Evolutionary conservation across 805 yeast species (phyloP).

Genomic region (Pichia occidentalis): DNA sequence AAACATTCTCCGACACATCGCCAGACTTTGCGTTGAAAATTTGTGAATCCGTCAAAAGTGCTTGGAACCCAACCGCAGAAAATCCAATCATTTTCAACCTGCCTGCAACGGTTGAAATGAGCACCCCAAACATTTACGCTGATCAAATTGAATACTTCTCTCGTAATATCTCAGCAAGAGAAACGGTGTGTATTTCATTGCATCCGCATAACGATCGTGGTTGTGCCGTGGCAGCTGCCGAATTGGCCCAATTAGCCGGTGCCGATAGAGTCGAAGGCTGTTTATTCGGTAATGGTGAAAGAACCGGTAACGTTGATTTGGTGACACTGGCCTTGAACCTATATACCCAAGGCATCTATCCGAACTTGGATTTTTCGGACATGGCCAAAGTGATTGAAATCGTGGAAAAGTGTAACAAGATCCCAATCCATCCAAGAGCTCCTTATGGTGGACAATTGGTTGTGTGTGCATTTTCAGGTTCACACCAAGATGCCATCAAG

Average conservation of each 20-base stretch:
- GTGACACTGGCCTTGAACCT: slow-evolving; percentile 72
- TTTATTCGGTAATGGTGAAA: slow-evolving; percentile 79
- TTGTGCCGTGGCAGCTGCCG: slow-evolving; percentile 85
- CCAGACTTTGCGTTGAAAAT: slow-evolving; percentile 56
- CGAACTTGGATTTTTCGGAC: slow-evolving; percentile 66
- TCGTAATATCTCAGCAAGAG: slow-evolving; percentile 55
- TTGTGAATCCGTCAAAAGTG: slow-evolving; percentile 68
- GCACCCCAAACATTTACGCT: slow-evolving; percentile 77
- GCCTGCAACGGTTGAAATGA: slow-evolving; percentile 81
- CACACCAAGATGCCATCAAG: slow-evolving; percentile 87
- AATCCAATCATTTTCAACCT: slow-evolving; percentile 71
- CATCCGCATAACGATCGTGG: slow-evolving; percentile 86
- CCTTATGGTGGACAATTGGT: slow-evolving; percentile 81
- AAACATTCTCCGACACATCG: slow-evolving; percentile 66
- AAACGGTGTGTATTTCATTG: slow-evolving; percentile 64
- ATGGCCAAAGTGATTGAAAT: slow-evolving; percentile 59
- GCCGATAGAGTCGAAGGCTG: slow-evolving; percentile 89
- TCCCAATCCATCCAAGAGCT: slow-evolving; percentile 71
- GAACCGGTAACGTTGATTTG: slow-evolving; percentile 81
- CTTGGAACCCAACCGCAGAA: slow-evolving; percentile 64
- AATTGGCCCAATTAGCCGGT: slow-evolving; percentile 74
- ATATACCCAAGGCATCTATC: slow-evolving; percentile 73
- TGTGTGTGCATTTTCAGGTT: slow-evolving; percentile 77
- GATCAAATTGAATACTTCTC: slow-evolving; percentile 77
- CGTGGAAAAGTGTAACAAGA: slow-evolving; percentile 74